These are phyloP conservation scores for Trametes sp. DNA, from an alignment of 1,284 basidiomycete genomes.

Conservation along the genomic window DNA sequence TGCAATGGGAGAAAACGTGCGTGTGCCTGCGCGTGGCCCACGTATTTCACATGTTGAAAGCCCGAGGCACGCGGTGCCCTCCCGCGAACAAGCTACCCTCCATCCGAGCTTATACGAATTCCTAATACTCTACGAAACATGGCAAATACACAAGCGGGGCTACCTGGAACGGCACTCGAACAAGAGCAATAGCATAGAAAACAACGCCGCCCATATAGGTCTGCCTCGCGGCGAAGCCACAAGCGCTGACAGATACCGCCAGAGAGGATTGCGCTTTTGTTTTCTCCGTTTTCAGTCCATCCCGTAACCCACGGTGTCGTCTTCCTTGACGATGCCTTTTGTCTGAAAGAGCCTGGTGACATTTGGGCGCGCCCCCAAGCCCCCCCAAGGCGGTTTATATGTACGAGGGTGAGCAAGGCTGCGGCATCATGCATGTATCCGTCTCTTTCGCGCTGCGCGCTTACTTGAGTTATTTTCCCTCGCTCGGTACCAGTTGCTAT, in stretches of 20 bases:
- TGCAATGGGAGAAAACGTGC: no score
- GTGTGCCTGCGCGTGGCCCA: no score
- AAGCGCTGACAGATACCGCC: background rate
- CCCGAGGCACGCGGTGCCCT: no score
- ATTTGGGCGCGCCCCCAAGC: slow-evolving; percentile 7
- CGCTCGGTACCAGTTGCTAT: slow-evolving; percentile 17
- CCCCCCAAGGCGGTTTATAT: slow-evolving; percentile 10
- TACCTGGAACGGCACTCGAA: background rate
- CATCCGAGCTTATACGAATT: no score
- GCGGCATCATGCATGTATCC: background rate
- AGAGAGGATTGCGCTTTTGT: slow-evolving; percentile 12
- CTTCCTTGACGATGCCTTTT: slow-evolving; percentile 19
- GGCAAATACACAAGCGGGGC: background rate
- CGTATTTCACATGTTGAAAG: no score
- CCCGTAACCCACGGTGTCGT: slow-evolving; percentile 3
- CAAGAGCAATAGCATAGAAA: slow-evolving; percentile 7
- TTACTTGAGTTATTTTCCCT: slow-evolving; percentile 7
- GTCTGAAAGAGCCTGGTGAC: slow-evolving; percentile 6
- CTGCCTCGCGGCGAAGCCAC: background rate
- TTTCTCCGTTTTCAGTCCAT: background rate
- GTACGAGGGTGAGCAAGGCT: background rate
- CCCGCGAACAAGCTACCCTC: no score
- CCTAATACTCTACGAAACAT: no score
- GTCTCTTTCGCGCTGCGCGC: slow-evolving; percentile 19
- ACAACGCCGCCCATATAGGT: slow-evolving; percentile 11